Evolutionary conservation across 1,139 yeast genomes (phyloP).

Genomic region (Nakaseomyces nivariensis): DNA sequence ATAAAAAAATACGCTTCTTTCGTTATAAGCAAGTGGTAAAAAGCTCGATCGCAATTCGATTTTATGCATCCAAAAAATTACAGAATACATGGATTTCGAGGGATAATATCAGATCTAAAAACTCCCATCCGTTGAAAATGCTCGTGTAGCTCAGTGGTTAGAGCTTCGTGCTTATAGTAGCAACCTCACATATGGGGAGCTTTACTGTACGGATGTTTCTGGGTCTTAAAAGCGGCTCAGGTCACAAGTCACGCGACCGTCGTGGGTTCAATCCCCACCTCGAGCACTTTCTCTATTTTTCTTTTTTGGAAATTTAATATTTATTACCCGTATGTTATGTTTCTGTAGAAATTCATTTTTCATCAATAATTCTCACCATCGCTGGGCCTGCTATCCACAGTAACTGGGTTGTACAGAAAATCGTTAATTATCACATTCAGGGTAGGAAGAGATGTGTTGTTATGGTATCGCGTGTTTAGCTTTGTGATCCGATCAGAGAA

Average conservation of each 20-base stretch:
- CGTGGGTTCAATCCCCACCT: constrained; percentile 46
- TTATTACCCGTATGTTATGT: background rate
- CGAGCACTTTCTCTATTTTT: constrained; percentile 36
- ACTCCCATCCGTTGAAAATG: constrained; percentile 20
- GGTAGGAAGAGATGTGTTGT: no score
- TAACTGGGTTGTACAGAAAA: no score
- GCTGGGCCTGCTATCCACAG: no score
- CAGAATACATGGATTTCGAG: background rate
- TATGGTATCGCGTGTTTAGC: no score
- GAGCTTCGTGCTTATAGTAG: constrained; percentile 44
- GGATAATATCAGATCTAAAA: background rate
- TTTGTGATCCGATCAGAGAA: no score
- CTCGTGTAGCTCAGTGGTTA: constrained; percentile 45
- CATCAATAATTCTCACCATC: no score
- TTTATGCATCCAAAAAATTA: background rate
- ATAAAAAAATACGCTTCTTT: no score
- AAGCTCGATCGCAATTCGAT: no score
- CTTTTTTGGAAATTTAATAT: constrained; percentile 8
- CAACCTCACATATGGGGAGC: constrained; percentile 21
- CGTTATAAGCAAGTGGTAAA: no score
- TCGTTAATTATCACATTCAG: no score
- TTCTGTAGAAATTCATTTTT: no score
- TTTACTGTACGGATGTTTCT: constrained; percentile 8
- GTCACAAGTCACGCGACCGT: constrained; percentile 39
- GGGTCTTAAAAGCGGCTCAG: constrained; percentile 7